Evolutionary conservation across 371 early-diverging fungal species (phyloP), one percentile per base, ranked within the genome.

Genomic region (Mucor racemosus): DNA sequence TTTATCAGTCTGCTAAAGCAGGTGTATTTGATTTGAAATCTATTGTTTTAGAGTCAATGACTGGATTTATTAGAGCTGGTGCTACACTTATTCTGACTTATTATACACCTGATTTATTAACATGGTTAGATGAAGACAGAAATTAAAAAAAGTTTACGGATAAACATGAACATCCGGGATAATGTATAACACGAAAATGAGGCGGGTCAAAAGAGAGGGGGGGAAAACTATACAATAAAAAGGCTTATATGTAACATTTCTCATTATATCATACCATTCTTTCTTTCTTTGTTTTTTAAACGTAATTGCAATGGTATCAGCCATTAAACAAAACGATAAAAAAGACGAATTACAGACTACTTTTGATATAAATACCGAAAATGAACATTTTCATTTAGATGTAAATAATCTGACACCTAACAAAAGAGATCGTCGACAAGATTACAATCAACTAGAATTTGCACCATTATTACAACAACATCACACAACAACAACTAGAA

Each of bases 1-100:
- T 98, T 50, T 97, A 91, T 82, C 94, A 94, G 62, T 85, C 96
- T 4, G 94, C 97, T 5, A 77, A 92, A 58, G 89, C 93, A 4
- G 92, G 93, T 39, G 97, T 95, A 4, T 93, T 96, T 77, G 93
- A 92, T 50, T 79, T 96, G 44, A 89, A 88, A 76, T 84, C 86
- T 4, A 94, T 86, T 21, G 97, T 98, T 0, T 66, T 95, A 71
- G 99, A 98, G 69, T 86, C 87, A 21, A 88, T 97, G 82, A 88
- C 91, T 31, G 87, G 91, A 7, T 92, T 93, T 58, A 71, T 92
- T 67, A 80, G 99, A 34, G 99, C 99, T 11, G 98, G 97, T 33
- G 96, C 97, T 56, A 94, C 86, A 63, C 85, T 98, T 62, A 82
- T 97, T 31, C 80, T 97, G 74, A 97, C 97, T 1, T 98, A 98